phyloP scores from a whole-genome alignment of 345 rosid genomes.

The Eucalyptus pauciflora region DNA sequence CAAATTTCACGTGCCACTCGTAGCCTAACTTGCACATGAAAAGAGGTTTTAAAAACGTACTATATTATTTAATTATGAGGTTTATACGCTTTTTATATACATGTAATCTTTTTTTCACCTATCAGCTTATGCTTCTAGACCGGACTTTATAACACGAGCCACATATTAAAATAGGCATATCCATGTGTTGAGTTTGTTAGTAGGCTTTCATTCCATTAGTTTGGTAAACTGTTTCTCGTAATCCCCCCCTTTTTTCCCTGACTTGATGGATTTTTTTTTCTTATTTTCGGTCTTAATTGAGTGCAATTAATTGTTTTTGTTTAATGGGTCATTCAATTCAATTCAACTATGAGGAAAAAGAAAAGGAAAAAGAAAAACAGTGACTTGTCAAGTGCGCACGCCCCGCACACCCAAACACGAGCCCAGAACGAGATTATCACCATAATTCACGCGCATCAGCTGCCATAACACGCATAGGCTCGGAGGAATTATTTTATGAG shows the following conservation, averaged over 20 bases:
- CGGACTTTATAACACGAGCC: neutral
- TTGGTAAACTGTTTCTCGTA: neutral
- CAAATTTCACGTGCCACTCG: neutral
- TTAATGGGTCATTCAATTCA: neutral
- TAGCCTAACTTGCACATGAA: rapidly evolving
- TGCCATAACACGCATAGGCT: neutral
- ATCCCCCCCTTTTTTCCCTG: too few species aligned
- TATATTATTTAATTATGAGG: rapidly evolving
- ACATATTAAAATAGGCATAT: neutral
- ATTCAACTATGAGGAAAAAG: neutral
- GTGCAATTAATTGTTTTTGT: neutral
- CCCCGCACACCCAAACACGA: neutral
- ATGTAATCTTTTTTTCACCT: rapidly evolving
- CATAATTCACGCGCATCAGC: neutral
- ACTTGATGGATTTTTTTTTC: neutral
- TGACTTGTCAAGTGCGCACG: neutral
- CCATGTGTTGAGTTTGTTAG: neutral
- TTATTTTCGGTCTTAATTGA: neutral
- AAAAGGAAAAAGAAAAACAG: neutral
- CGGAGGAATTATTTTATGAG: neutral
- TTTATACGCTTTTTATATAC: neutral
- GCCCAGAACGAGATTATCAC: neutral
- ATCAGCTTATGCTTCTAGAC: rapidly evolving
- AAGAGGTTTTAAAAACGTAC: rapidly evolving
- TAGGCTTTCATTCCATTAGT: neutral